These are phyloP conservation scores for Pseudodiploospora longispora DNA, from an alignment of 2,329 filamentous ascomycete species.

Conservation along the genomic window DNA sequence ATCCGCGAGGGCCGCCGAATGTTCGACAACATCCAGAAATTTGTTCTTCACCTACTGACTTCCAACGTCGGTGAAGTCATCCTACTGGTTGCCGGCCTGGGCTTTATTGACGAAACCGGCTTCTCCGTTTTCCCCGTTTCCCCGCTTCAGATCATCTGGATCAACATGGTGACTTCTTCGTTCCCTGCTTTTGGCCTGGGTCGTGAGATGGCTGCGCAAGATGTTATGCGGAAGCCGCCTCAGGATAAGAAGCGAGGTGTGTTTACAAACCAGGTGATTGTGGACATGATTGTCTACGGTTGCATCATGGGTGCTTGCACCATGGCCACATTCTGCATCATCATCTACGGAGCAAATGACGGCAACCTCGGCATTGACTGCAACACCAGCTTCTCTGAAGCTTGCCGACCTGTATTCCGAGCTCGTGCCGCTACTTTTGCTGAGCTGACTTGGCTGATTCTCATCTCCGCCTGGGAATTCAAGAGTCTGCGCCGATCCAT, in stretches of 20 bases:
- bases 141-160: slow-evolving; percentile 84
- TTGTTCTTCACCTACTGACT: slow-evolving; percentile 69
- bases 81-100: slow-evolving; percentile 71
- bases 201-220: slow-evolving; percentile 64
- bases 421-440: slow-evolving; percentile 68
- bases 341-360: slow-evolving; percentile 48
- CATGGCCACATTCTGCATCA: slow-evolving; percentile 57
- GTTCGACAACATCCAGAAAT: slow-evolving; percentile 87
- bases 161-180: slow-evolving; percentile 87
- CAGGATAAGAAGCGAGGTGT: slow-evolving; percentile 61
- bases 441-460: slow-evolving; percentile 64
- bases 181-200: slow-evolving; percentile 84
- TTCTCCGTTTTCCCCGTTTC: slow-evolving; percentile 80
- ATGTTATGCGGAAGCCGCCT: slow-evolving; percentile 74
- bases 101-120: slow-evolving; percentile 63
- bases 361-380: slow-evolving; percentile 52
- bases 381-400: slow-evolving; percentile 49
- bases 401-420: slow-evolving; percentile 55
- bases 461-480: slow-evolving; percentile 72
- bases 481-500: slow-evolving; percentile 64
- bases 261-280: slow-evolving; percentile 68
- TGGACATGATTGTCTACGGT: slow-evolving; percentile 76
- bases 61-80: slow-evolving; percentile 81
- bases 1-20: slow-evolving; percentile 77
- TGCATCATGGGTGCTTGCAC: slow-evolving; percentile 66